Evolutionary conservation across 1,284 basidiomycete species (phyloP).

Genomic region (Stereum hirsutum): DNA sequence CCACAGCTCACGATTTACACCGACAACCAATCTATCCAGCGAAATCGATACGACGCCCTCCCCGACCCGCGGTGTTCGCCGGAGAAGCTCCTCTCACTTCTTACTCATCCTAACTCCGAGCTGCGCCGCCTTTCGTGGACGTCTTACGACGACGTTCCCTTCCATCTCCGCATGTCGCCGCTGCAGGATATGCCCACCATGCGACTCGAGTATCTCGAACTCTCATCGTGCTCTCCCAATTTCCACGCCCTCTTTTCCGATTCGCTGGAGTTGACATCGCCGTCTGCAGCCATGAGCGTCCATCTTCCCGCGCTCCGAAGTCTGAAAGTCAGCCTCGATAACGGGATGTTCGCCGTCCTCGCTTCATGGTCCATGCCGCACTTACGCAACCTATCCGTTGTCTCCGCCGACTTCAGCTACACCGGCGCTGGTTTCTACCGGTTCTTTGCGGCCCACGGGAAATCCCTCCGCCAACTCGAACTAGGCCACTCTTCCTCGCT

Average conservation of each 20-base stretch:
- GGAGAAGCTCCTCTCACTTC: constrained; percentile 44
- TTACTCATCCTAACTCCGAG: constrained; percentile 41
- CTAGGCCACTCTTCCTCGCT: constrained; percentile 59
- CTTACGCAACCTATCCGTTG: constrained; percentile 51
- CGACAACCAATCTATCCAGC: constrained; percentile 54
- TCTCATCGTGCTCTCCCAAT: constrained; percentile 31
- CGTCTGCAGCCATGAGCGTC: constrained; percentile 17
- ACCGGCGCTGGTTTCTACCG: constrained; percentile 48
- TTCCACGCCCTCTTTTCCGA: constrained; percentile 17
- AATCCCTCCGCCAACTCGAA: constrained; percentile 51
- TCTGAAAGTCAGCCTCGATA: constrained; percentile 61
- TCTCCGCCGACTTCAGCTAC: constrained; percentile 61
- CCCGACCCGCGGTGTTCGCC: constrained; percentile 37
- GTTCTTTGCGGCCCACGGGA: constrained; percentile 60
- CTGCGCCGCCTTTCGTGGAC: constrained; percentile 57
- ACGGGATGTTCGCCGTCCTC: constrained; percentile 56
- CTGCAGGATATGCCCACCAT: constrained; percentile 39
- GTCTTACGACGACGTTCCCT: constrained; percentile 56
- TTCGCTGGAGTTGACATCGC: constrained; percentile 12
- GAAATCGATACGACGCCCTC: constrained; percentile 34
- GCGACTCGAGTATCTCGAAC: constrained; percentile 48
- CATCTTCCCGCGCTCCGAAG: constrained; percentile 48
- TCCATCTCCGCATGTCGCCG: constrained; percentile 47
- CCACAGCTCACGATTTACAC: constrained; percentile 49
- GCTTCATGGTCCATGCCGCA: constrained; percentile 49